These are phyloP conservation scores for Arxiozyma heterogenica DNA, from an alignment of 1,139 yeast genomes.

Conservation along the genomic window DNA sequence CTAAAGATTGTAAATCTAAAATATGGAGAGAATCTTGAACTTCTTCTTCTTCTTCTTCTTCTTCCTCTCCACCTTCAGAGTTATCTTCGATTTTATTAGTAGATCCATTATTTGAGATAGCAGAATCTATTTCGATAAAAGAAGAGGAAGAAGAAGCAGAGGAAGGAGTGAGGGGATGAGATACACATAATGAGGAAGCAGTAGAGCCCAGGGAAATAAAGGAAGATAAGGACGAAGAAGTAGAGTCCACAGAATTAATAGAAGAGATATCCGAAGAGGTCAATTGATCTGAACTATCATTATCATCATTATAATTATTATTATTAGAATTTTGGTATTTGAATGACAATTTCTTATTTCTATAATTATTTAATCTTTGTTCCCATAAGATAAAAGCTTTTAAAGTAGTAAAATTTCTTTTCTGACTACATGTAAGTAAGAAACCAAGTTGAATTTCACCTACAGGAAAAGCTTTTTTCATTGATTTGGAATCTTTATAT, in stretches of 20 bases:
- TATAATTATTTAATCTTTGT: constrained; percentile 5
- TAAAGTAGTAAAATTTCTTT: constrained; percentile 11
- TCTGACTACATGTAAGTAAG: constrained; percentile 13
- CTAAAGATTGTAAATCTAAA: constrained; percentile 13
- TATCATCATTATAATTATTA: constrained; percentile 2
- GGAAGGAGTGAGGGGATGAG: neutral
- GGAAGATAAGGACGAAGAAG: neutral
- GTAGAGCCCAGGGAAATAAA: neutral
- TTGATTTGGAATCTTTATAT: constrained; percentile 7
- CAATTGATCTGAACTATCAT: neutral
- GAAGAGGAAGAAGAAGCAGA: neutral
- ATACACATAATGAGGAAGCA: neutral
- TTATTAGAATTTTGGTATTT: constrained; percentile 3
- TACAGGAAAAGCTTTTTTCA: constrained; percentile 9
- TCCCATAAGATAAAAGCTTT: constrained; percentile 22
- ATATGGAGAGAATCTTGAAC: constrained; percentile 1
- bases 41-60: constrained; percentile 1
- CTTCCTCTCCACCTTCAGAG: constrained; percentile 3
- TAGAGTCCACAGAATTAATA: too few relatives aligned
- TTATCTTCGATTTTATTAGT: neutral
- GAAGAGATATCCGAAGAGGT: neutral
- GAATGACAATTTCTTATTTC: constrained; percentile 4
- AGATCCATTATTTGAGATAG: neutral
- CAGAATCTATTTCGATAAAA: neutral
- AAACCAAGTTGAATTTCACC: constrained; percentile 26